Base-by-base conservation (phyloP, 2,329 filamentous ascomycete genomes). In the Sclerotinia minor region DNA sequence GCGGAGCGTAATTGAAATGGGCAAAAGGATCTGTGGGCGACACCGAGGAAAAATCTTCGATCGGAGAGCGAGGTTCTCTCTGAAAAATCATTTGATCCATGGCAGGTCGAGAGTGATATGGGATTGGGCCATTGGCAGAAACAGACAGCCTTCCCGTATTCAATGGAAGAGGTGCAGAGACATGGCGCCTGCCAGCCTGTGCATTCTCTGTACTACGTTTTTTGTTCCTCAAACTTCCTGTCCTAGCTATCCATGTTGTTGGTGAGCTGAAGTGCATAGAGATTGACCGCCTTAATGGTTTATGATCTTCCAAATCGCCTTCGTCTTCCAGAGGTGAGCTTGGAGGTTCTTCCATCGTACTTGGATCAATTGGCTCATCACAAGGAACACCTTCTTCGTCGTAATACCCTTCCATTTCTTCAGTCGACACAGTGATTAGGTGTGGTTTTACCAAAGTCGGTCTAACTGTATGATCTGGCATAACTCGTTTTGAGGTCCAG, bases 251-350 rank as follows among this genome's bases (percentile, higher is more conserved):
- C 85, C 86, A 88, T 61, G 79, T 83, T 61, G 79, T 80, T 21
- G 86, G 81, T 1, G 86, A 84, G 69, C 81, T 81, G 69, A 89
- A 85, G 66, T 87, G 85, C 81, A 86, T 83, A 21, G 87, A 88
- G 35, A 85, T 79, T 21, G 87, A 87, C 68, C 84, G 82, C 65
- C 80, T 81, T 17, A 83, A 78, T 63, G 77, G 79, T 72, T 81
- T 83, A 9, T 81, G 80, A 32, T 74, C 74, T 29, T 67, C 70
- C 9, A 73, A 35, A 50, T 64, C 47, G 19, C 58, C 66, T 44
- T 35, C 35, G 6, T 59, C 60, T 29, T 45, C 45, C 50, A 41
- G 21, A 41, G 60, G 67, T 29, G 58, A 64, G 26, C 50, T 65
- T 24, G 52, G 26, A 17, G n/a, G 32, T 44, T 64, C 44, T 29